A percentile compares a stretch with the other conserved stretches of the same genome.
Evolutionary conservation across 768 basidiomycete species (phyloP).

Genomic region (Pleurotus citrinopileatus): DNA sequence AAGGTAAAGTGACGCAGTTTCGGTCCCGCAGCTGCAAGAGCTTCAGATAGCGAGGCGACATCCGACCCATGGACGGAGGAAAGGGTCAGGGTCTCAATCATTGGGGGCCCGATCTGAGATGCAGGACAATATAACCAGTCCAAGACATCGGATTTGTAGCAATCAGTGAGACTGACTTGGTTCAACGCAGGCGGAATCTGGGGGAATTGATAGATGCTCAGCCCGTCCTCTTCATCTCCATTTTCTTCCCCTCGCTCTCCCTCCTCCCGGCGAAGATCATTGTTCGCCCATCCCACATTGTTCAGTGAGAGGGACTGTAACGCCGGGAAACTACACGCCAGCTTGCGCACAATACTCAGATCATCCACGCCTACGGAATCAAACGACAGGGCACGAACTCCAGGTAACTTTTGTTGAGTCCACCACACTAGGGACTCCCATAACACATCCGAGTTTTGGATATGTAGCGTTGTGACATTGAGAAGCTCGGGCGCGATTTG

Average conservation of each 20-base stretch:
- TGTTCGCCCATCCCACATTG: background rate
- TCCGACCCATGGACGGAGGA: background rate
- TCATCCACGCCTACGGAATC: background rate
- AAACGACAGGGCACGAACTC: background rate
- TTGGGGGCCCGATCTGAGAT: background rate
- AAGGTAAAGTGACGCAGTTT: background rate
- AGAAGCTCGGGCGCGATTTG: no score
- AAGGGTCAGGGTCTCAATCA: background rate
- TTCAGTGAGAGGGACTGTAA: background rate
- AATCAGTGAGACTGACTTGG: background rate
- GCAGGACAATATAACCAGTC: background rate
- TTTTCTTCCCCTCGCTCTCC: no score
- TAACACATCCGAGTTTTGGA: no score
- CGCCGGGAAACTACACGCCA: background rate
- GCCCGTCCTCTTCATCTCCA: background rate
- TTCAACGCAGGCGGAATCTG: background rate
- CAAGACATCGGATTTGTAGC: background rate
- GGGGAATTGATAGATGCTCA: constrained; percentile 15
- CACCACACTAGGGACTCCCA: no score
- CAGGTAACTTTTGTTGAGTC: background rate
- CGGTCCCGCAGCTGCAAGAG: background rate
- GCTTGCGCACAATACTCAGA: background rate
- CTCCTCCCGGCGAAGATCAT: no score
- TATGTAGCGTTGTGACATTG: no score
- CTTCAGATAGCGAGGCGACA: background rate